Percentiles rank a stretch among this genome's conserved stretches.
Evolutionary conservation across 768 basidiomycete genomes (phyloP).

Genomic region (Kwoniella bestiolae): DNA sequence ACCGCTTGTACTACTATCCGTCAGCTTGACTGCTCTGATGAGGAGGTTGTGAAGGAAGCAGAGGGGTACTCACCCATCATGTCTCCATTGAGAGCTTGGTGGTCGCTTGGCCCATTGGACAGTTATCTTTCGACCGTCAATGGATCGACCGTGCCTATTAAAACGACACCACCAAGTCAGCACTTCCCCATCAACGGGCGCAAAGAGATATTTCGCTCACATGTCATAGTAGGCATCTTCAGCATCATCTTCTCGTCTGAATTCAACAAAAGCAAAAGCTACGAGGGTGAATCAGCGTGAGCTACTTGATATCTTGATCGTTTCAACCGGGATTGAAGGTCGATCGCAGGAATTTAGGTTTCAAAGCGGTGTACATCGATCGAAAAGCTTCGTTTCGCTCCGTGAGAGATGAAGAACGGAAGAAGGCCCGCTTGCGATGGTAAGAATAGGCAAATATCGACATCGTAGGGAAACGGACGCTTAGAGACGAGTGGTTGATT

Average conservation of each 20-base stretch:
- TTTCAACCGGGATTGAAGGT: no score
- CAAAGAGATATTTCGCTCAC: slow-evolving; percentile 60
- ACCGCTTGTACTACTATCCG: background rate
- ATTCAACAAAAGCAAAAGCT: slow-evolving; percentile 88
- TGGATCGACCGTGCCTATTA: slow-evolving; percentile 72
- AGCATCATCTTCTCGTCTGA: slow-evolving; percentile 74
- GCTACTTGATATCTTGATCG: slow-evolving; percentile 6
- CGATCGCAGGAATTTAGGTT: no score
- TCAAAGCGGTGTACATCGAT: no score
- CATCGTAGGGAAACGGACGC: no score
- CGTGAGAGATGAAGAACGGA: no score
- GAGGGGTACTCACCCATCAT: slow-evolving; percentile 61
- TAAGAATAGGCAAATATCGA: no score
- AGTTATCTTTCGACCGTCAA: slow-evolving; percentile 74
- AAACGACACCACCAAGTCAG: background rate
- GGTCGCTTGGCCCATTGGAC: slow-evolving; percentile 75
- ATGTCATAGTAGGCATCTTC: slow-evolving; percentile 84
- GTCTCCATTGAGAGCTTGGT: slow-evolving; percentile 80
- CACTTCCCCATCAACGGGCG: no score
- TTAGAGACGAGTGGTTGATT: no score
- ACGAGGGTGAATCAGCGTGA: slow-evolving; percentile 18
- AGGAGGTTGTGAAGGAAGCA: background rate
- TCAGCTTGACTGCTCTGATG: background rate
- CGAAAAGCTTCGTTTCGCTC: background rate
- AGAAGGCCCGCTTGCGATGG: no score